These are phyloP conservation scores for Euphorbia lathyris DNA, from an alignment of 345 rosid species.

Conservation along the genomic window DNA sequence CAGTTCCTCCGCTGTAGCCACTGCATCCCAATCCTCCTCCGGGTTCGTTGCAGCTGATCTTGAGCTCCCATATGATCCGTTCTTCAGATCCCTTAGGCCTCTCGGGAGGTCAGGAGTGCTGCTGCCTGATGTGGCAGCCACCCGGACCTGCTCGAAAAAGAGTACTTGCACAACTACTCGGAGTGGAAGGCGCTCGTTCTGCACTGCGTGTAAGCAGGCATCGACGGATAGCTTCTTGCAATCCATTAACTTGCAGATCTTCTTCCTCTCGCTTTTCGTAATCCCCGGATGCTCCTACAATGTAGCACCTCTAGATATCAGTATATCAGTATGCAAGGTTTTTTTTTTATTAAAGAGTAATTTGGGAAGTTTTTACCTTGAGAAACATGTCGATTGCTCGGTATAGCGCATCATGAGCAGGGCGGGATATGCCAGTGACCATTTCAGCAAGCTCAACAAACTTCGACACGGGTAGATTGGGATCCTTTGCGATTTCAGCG, in stretches of 20 bases:
- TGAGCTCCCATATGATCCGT: conserved; percentile 57
- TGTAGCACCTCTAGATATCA: not conserved
- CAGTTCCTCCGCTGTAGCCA: conserved; percentile 71
- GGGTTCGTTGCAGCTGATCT: conserved; percentile 59
- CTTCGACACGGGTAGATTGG: conserved; percentile 44
- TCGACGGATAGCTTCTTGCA: conserved; percentile 81
- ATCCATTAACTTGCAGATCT: conserved; percentile 83
- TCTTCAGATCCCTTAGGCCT: conserved; percentile 50
- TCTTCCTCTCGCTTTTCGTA: conserved; percentile 76
- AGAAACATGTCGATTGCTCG: conserved; percentile 80
- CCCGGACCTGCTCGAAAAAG: conserved; percentile 77
- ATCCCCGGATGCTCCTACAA: conserved; percentile 69
- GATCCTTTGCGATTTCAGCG: conserved; percentile 73
- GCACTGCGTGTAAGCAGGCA: conserved; percentile 84
- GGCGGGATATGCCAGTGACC: conserved; percentile 59
- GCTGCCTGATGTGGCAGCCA: conserved; percentile 68
- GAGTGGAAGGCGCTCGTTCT: conserved; percentile 74
- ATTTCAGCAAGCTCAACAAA: conserved; percentile 67
- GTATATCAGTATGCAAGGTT: not conserved
- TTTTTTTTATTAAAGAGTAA: too few relatives aligned
- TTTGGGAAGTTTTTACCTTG: conserved; percentile 42
- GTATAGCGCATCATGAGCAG: conserved; percentile 80
- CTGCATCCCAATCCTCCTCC: conserved; percentile 84
- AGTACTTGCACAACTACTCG: conserved; percentile 80
- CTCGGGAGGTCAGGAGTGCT: conserved; percentile 78